Evolutionary conservation across 768 basidiomycete species (phyloP), one percentile per base, ranked within the genome.

Genomic region (Tricholoma furcatifolium): DNA sequence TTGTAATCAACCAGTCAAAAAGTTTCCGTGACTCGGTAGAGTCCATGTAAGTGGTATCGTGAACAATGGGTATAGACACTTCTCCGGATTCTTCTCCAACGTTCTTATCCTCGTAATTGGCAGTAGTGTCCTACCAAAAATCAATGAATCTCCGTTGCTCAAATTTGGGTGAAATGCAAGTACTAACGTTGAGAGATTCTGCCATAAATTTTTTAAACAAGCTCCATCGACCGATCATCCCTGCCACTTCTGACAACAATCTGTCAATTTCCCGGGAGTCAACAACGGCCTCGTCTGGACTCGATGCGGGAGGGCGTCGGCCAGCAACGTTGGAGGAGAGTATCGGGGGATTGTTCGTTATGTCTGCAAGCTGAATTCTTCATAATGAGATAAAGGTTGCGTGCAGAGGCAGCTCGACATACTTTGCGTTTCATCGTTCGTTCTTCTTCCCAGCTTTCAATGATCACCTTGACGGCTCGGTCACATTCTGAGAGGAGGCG

Each of bases 251-350:
- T 2, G 89, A 85, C n/a, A 97, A 63, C 0, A 91, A 76, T 64
- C 87, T 90, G 72, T 99, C 96, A 9, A 97, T 84, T 65, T 98
- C 96, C 50, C 93, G 81, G 11, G 91, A 88, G 66, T 98, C 94
- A 4, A 90, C 73, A 6, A 69, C 65, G 1, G 79, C 77, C 11
- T 90, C 85, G 3, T 87, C 81, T 14, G 55, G 60, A 30, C 55
- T 51, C 15, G 51, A 51, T 32, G 64, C 65, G 47, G 60, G 55
- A 54, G 35, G 61, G 71, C 60, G 69, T 34, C 66, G 68, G 49
- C 69, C 67, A 35, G 58, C 64, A 21, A 66, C 53, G 23, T 73
- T 63, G 49, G 61, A 64, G 27, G 73, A 54, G 0, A 68, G 64
- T 17, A 68, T 62, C 12, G 74, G 67, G 35, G 75, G 75, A 54